These are phyloP conservation scores for Alternaria angustiovoidea DNA, from an alignment of 2,329 filamentous ascomycete species.

Conservation along the genomic window DNA sequence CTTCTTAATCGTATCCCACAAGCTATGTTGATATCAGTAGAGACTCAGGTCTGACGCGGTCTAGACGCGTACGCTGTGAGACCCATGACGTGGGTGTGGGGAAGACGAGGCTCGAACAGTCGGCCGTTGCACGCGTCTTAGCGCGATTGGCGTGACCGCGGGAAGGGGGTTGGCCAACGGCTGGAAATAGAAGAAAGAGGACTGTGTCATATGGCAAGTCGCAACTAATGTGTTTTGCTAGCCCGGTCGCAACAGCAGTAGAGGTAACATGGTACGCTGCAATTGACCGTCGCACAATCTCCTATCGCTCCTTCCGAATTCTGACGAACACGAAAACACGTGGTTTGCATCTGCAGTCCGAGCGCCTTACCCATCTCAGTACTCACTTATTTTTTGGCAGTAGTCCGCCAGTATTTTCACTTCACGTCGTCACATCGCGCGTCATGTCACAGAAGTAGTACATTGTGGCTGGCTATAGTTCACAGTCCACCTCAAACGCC, in stretches of 20 bases:
- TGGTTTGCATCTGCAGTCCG: background rate
- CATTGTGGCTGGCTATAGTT: slow-evolving; percentile 14
- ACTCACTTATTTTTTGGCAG: background rate
- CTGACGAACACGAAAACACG: slow-evolving; percentile 1
- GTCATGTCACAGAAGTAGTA: slow-evolving; percentile 3
- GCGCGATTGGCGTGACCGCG: background rate
- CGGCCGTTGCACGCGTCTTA: slow-evolving; percentile 12
- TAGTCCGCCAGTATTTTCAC: background rate
- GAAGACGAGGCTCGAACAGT: background rate
- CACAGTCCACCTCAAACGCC: slow-evolving; percentile 30
- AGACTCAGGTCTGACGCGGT: background rate
- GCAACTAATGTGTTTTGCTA: background rate
- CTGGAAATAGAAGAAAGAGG: background rate
- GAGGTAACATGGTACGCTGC: background rate
- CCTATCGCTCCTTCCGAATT: background rate
- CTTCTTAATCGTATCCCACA: slow-evolving; percentile 52
- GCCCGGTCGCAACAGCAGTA: background rate
- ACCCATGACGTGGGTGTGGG: slow-evolving; percentile 27
- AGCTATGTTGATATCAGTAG: slow-evolving; percentile 19
- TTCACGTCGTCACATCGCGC: background rate
- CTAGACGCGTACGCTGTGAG: slow-evolving; percentile 25
- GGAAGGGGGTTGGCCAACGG: background rate
- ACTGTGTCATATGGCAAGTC: background rate
- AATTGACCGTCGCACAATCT: background rate
- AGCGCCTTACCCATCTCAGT: background rate